Base-by-base conservation (phyloP, 1,284 basidiomycete species). In the Phellopilus nigrolimitatus region DNA sequence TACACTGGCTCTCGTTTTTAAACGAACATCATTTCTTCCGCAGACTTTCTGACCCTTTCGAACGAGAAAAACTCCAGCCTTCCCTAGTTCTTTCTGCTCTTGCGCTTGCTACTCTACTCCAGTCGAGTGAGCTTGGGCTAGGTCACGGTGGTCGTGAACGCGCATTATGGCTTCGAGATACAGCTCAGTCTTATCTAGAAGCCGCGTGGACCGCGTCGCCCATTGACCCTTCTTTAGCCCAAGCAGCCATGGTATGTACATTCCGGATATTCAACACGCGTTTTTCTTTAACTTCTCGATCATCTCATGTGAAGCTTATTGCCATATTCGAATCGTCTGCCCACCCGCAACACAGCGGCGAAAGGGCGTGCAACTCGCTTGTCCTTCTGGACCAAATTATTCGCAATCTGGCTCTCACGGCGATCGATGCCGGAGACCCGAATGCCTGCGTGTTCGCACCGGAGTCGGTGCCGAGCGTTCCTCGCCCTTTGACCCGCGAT, bases 271-370 rank as follows among this genome's bases (percentile, higher is more conserved):
- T 30, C 30, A 38, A 38, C n/a, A 31, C 19, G 5, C 27, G 24
- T 19, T 24, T 21, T 19, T 41, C 17, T 25, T n/a, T 19, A 25
- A 25, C 36, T 5, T 40, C 31, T 39, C 24, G 15, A 19, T 36
- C 17, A 7, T 44, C 43, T 37, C 13, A 8, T 33, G 28, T 43
- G 2, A 44, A 89, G 86, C 76, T 88, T 41, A 70, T 89, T 8
- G 80, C 84, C 2, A 67, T 88, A 2, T 90, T 85, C 62, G 87
- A 90, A 64, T 75, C 78, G 0, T 88, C 84, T 1, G 76, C 80
- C 4, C 83, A 89, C 55, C 84, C 84, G 7, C 70, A 75, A 30
- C 75, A 86, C 61, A 74, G 72, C 22, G 69, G 74, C 5, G 71
- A 74, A 27, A 73, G 80, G 17, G 73, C 79, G n/a, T 68, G 70